phyloP scores from a whole-genome alignment of 768 basidiomycete species.

The Leccinum uliginosum region DNA sequence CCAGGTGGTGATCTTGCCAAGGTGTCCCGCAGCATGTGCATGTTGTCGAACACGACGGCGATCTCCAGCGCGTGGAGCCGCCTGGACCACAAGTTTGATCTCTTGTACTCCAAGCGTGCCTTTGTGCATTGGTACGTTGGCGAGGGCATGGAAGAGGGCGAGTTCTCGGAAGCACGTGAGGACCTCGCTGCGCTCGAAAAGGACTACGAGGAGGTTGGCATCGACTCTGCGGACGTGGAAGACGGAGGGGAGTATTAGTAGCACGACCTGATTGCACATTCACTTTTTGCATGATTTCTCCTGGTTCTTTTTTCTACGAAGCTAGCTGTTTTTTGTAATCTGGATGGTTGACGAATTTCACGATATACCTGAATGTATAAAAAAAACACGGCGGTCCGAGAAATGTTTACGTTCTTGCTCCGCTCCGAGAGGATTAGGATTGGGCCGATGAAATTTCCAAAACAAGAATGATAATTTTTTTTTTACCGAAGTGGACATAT shows the following conservation, averaged over 20 bases:
- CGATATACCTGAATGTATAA: not conserved
- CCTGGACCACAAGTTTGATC: slow-evolving; percentile 74
- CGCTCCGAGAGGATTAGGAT: not conserved
- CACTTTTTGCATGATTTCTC: slow-evolving; percentile 16
- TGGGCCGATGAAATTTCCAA: slow-evolving; percentile 21
- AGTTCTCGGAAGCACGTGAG: slow-evolving; percentile 98
- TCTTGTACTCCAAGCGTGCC: slow-evolving; percentile 66
- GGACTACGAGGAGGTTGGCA: slow-evolving; percentile 86
- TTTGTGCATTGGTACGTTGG: slow-evolving; percentile 65
- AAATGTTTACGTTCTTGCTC: not conserved
- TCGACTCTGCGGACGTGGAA: slow-evolving; percentile 47
- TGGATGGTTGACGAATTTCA: slow-evolving; percentile 30
- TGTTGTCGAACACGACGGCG: slow-evolving; percentile 72
- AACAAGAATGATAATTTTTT: slow-evolving; percentile 12
- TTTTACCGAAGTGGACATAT: too few relatives aligned
- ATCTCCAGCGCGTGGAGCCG: slow-evolving; percentile 75
- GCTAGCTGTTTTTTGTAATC: slow-evolving; percentile 30
- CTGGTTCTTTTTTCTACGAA: slow-evolving; percentile 23
- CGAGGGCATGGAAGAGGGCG: slow-evolving; percentile 86
- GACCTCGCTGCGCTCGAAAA: slow-evolving; percentile 99
- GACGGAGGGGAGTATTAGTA: slow-evolving; percentile 46
- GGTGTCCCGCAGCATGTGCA: slow-evolving; percentile 72
- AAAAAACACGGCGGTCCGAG: not conserved
- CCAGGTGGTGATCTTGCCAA: slow-evolving; percentile 75
- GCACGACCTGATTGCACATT: slow-evolving; percentile 4